Conservation (phyloP, 345 rosid species). For the Eucalyptus regnans region DNA sequence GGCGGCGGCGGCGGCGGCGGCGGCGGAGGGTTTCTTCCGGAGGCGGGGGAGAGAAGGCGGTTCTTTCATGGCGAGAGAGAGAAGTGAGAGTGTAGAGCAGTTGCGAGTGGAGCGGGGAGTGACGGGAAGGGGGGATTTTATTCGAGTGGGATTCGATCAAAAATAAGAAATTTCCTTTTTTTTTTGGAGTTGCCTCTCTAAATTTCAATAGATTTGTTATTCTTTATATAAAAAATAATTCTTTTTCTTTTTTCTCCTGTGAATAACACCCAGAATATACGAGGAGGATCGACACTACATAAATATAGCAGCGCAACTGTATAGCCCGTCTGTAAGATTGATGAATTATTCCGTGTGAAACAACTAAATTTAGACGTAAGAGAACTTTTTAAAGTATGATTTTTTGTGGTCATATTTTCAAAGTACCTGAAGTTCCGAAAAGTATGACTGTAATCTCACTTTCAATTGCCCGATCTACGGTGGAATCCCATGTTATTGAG, state of each 20-base stretch:
- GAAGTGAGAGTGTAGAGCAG: neutral
- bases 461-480: neutral
- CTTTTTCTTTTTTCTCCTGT: fast-evolving
- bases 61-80: conserved; percentile 2
- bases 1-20: neutral
- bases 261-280: neutral
- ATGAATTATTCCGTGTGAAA: neutral
- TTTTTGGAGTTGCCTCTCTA: neutral
- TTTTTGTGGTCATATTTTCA: no score
- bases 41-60: neutral
- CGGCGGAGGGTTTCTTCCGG: neutral
- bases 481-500: neutral
- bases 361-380: fast-evolving
- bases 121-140: neutral
- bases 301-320: fast-evolving
- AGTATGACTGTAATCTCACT: neutral
- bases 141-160: neutral
- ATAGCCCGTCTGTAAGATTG: fast-evolving
- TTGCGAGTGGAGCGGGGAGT: neutral
- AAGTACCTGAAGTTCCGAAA: no score
- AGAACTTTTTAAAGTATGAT: no score
- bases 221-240: no score
- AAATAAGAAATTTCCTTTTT: neutral
- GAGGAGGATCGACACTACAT: fast-evolving
- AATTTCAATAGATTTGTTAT: no score